phyloP scores from a whole-genome alignment of 306 rosid genomes.

The Acacia crassicarpa region DNA sequence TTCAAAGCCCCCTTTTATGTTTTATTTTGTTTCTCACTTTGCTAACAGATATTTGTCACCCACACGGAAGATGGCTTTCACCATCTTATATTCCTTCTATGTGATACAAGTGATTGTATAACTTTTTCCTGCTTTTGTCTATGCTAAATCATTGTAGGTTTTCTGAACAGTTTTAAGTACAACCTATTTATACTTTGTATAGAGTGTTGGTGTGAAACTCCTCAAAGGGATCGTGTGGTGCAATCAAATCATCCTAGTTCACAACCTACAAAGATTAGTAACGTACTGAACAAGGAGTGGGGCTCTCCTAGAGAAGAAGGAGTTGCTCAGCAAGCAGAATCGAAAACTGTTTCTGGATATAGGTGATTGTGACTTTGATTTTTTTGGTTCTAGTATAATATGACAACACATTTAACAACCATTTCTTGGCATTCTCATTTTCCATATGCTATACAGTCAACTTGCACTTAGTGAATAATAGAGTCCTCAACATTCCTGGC shows the following conservation, averaged over 20 bases:
- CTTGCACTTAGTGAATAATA: background rate
- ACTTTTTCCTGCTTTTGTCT: no score
- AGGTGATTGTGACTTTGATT: constrained; percentile 65
- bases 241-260: constrained; percentile 50
- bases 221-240: constrained; percentile 52
- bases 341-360: constrained; percentile 68
- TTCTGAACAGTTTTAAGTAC: no score
- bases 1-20: no score
- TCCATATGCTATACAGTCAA: background rate
- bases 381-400: constrained; percentile 16
- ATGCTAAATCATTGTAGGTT: no score
- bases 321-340: constrained; percentile 50
- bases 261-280: constrained; percentile 46
- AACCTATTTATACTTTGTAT: no score
- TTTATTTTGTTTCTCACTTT: no score
- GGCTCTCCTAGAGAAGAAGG: constrained; percentile 42
- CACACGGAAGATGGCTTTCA: no score
- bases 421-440: background rate
- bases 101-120: no score
- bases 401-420: constrained; percentile 13
- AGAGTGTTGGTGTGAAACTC: no score
- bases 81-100: no score
- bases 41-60: no score
- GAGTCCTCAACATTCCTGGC: background rate
- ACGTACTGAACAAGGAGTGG: constrained; percentile 53